Conservation (phyloP, 345 rosid genomes). For the Brassica incana region DNA sequence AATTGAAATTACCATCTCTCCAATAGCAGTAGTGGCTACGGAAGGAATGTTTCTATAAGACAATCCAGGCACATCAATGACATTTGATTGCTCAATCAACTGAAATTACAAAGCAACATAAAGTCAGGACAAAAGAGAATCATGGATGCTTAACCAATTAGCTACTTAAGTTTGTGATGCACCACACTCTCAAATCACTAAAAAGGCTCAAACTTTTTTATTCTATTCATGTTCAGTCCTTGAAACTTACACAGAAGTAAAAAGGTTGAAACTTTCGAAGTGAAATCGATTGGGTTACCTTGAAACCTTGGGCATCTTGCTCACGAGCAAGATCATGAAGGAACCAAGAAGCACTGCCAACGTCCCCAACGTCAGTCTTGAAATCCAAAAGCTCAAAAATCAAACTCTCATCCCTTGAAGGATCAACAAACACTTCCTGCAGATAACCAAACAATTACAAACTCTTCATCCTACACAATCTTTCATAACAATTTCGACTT, state of each 20-base stretch:
- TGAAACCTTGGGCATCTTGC: conserved; percentile 68
- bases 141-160: neutral
- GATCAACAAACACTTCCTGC: conserved; percentile 86
- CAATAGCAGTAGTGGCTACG: conserved; percentile 60
- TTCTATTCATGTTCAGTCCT: neutral
- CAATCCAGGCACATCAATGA: conserved; percentile 55
- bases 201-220: neutral
- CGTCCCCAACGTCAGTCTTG: conserved; percentile 62
- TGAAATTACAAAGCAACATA: conserved; percentile 27
- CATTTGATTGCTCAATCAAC: conserved; percentile 72
- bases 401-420: conserved; percentile 83
- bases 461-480: neutral
- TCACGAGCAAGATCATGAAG: conserved; percentile 70
- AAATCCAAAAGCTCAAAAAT: conserved; percentile 73
- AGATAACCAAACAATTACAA: conserved; percentile 6
- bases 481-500: neutral
- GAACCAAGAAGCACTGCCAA: conserved; percentile 72
- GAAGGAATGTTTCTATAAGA: conserved; percentile 49
- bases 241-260: neutral
- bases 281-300: conserved; percentile 44
- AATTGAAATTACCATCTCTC: conserved; percentile 63
- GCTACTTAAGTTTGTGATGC: neutral
- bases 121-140: neutral
- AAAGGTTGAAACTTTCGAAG: neutral
- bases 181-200: neutral